Evolutionary conservation across 202 grass and related monocot species (phyloP).

Genomic region (Setaria italica): DNA sequence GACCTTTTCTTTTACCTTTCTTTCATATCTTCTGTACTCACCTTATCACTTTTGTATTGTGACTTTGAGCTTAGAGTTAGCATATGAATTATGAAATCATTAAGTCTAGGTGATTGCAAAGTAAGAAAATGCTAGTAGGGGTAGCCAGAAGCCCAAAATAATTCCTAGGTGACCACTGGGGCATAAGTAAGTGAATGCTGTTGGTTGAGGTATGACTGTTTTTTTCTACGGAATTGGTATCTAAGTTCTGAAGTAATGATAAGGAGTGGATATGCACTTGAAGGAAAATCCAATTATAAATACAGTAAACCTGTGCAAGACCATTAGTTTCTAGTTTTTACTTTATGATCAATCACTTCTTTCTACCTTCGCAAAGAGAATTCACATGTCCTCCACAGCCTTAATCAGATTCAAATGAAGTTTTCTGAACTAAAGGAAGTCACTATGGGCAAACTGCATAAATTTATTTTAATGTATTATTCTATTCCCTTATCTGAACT

Average conservation of each 20-base stretch:
- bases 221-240: not conserved
- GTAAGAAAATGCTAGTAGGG: not conserved
- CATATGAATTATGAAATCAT: too few species aligned
- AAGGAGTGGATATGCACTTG: not conserved
- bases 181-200: not conserved
- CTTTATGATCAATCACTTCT: not conserved
- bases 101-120: not conserved
- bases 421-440: not conserved
- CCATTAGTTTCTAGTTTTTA: slow-evolving; percentile 13
- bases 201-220: not conserved
- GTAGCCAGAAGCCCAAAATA: not conserved
- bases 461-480: not conserved
- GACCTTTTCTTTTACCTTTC: not conserved
- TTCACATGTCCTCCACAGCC: not conserved
- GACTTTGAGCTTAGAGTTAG: not conserved
- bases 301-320: not conserved
- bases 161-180: not conserved
- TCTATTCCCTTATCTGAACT: slow-evolving; percentile 6
- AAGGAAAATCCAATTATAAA: not conserved
- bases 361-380: slow-evolving; percentile 8
- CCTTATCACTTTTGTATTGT: not conserved
- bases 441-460: not conserved
- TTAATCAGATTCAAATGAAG: slow-evolving; percentile 1
- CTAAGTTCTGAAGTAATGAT: not conserved
- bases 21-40: not conserved